phyloP scores from a whole-genome alignment of 441 rosid species.

The Mallotus repandus region DNA sequence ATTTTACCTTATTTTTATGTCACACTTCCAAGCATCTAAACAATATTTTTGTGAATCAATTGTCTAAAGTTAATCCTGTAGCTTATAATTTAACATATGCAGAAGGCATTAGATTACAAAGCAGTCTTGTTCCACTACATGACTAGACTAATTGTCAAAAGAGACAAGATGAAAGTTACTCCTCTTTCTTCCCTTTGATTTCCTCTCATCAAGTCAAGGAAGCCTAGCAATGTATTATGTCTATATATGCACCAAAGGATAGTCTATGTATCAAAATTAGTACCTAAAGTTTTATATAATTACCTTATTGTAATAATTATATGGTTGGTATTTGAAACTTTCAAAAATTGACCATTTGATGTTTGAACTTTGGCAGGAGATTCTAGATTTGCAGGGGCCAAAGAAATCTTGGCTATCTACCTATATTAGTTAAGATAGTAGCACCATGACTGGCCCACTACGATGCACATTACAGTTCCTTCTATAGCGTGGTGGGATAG shows the following conservation, averaged over 20 bases:
- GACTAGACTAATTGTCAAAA: not conserved
- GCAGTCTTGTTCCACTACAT: too few species aligned
- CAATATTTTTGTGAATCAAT: not conserved
- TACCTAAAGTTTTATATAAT: not conserved
- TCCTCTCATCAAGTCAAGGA: constrained; percentile 1
- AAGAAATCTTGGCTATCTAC: constrained; percentile 5
- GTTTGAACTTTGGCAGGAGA: not conserved
- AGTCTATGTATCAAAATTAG: not conserved
- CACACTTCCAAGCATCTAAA: not conserved
- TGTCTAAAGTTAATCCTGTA: constrained; percentile 1
- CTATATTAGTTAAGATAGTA: constrained; percentile 2
- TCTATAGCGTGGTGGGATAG: not conserved
- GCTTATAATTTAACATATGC: not conserved
- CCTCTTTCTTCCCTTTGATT: not conserved
- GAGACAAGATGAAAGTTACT: not conserved
- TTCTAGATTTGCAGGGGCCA: constrained; percentile 13
- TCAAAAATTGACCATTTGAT: too few species aligned
- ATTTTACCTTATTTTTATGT: not conserved
- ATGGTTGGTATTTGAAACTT: too few species aligned
- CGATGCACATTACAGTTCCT: constrained; percentile 3
- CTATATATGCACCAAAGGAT: not conserved
- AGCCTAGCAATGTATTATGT: not conserved
- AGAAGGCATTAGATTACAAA: not conserved
- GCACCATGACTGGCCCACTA: constrained; percentile 25
- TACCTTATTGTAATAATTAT: too few species aligned